Base-by-base conservation (phyloP, 371 early-diverging fungal genomes). In the Parasitella parasitica region DNA sequence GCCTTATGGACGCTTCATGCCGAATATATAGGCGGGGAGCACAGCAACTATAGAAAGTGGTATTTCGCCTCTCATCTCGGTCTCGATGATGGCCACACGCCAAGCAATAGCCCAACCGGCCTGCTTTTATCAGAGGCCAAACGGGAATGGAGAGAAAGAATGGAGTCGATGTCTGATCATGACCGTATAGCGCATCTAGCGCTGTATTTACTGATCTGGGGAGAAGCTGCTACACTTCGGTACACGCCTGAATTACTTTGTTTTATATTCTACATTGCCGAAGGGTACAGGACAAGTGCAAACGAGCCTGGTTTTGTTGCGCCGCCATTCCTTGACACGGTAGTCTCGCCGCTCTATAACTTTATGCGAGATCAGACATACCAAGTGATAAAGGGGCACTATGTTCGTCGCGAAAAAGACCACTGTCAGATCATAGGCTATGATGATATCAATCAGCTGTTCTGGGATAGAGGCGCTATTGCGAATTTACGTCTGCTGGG, bases 401-500 rank as follows among this genome's bases (percentile, higher is more conserved):
- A 84, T 63, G 81, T 92, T 24, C 89, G 89, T 63, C 84, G 87
- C 43, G 93, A 94, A 74, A 85, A 84, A 54, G 95, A 94, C 59
- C 96, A 95, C 70, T 74, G 83, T 27, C 72, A 74, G n/a, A 87
- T 86, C 22, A 86, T 95, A 48, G 94, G 94, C 16, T 94, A 94
- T 66, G 95, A 93, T 64, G 95, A 95, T 58, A 83, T 93, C 55
- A 95, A 95, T 63, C 93, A 95, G 66, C 72, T 89, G 11, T 95
- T 95, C 70, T 94, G 94, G 93, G 78, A 86, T 30, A 85, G 83
- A 9, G 83, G 88, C 48, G 78, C 85, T 3, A 81, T 95, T 46
- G 80, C 84, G 24, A 74, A 75, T 12, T 80, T 94, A 32, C 57
- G 62, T 32, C 71, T 92, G 4, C 76, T 83, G 8, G 86, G 86